Conservation (phyloP, 1,284 basidiomycete species). For the Rhodofomes roseus region DNA sequence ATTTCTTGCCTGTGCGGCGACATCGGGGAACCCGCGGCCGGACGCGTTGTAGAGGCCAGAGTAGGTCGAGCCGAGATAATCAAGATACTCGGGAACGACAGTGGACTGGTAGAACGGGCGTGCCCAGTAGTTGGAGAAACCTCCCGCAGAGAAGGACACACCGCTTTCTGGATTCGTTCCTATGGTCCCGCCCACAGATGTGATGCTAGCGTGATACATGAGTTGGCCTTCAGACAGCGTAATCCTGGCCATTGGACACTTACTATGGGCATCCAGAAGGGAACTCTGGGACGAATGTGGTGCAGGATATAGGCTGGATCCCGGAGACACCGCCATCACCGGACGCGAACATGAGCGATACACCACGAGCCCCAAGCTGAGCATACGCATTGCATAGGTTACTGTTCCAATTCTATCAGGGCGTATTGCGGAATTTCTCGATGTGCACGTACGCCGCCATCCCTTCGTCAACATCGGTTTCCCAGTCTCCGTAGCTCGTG, state of each 20-base stretch:
- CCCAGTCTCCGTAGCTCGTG: slow-evolving; percentile 51
- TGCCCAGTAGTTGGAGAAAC: slow-evolving; percentile 58
- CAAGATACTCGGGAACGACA: slow-evolving; percentile 39
- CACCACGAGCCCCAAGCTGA: slow-evolving; percentile 57
- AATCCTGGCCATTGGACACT: slow-evolving; percentile 14
- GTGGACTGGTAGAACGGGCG: slow-evolving; percentile 49
- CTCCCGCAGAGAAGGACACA: slow-evolving; percentile 55
- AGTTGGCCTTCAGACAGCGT: too few species aligned
- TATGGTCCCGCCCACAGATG: slow-evolving; percentile 53
- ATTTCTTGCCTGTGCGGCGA: slow-evolving; percentile 27
- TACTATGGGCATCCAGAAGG: slow-evolving; percentile 54
- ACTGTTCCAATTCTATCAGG: slow-evolving; percentile 20
- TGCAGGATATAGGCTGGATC: slow-evolving; percentile 41
- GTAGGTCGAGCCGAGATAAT: slow-evolving; percentile 40
- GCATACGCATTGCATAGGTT: slow-evolving; percentile 19
- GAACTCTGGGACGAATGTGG: slow-evolving; percentile 61
- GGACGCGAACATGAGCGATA: slow-evolving; percentile 58
- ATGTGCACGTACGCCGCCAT: slow-evolving; percentile 52
- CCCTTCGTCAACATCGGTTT: slow-evolving; percentile 40
- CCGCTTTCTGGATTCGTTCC: slow-evolving; percentile 46
- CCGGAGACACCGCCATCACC: slow-evolving; percentile 62
- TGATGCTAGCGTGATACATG: slow-evolving; percentile 38
- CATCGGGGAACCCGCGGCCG: slow-evolving; percentile 18
- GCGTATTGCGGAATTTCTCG: slow-evolving; percentile 10
- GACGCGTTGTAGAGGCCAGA: slow-evolving; percentile 51